Conservation (phyloP, 83 land plant genomes). For the Thuja plicata region DNA sequence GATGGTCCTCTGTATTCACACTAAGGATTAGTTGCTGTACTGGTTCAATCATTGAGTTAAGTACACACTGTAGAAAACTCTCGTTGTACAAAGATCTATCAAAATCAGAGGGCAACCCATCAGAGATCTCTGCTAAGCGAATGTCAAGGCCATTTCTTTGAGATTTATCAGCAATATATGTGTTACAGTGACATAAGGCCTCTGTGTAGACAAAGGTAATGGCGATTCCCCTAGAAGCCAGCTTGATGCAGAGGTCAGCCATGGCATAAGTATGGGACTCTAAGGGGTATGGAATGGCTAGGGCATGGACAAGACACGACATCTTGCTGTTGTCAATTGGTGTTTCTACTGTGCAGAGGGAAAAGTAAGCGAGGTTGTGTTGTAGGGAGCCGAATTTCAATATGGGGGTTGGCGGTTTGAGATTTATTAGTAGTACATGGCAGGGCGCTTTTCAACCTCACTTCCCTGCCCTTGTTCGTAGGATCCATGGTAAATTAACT, state of each 20-base stretch:
- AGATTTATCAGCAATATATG: conserved; percentile 2
- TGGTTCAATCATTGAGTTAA: conserved; percentile 25
- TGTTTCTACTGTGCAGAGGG: too few relatives aligned
- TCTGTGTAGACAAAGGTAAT: conserved; percentile 41
- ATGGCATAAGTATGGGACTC: conserved; percentile 58
- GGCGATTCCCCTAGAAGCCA: conserved; percentile 23
- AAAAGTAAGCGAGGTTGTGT: too few relatives aligned
- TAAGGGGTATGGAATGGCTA: conserved; percentile 41
- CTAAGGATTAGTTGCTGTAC: conserved; percentile 20
- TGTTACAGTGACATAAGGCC: conserved; percentile 26
- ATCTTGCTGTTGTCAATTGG: not conserved
- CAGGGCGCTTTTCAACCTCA: too few relatives aligned
- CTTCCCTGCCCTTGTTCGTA: too few relatives aligned
- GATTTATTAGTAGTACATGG: too few relatives aligned
- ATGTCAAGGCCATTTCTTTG: conserved; percentile 10
- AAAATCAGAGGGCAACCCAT: conserved; percentile 31
- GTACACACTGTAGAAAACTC: conserved; percentile 27
- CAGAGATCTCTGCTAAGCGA: conserved; percentile 25
- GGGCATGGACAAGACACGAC: conserved; percentile 21
- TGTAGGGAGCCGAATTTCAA: too few relatives aligned
- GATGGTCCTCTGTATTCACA: conserved; percentile 10
- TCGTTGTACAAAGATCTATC: conserved; percentile 22
- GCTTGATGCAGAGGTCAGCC: conserved; percentile 31
- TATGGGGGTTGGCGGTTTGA: too few relatives aligned
- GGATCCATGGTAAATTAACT: too few relatives aligned